These are phyloP conservation scores for Acrocalymma vagum DNA, from an alignment of 2,329 filamentous ascomycete genomes.

Conservation along the genomic window DNA sequence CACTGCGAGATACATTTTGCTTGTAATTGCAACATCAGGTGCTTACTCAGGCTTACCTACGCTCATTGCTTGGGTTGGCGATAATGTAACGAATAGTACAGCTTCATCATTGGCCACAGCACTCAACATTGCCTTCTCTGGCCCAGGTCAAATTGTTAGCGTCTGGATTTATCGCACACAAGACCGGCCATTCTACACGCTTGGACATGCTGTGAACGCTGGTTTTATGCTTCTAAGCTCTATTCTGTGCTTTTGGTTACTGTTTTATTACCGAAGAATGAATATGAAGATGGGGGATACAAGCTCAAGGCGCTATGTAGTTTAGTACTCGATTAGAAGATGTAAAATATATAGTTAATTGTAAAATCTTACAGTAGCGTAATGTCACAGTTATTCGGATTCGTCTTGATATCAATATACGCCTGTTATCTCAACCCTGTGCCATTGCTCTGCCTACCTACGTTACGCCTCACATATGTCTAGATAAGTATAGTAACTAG, in stretches of 20 bases:
- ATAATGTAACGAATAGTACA: constrained; percentile 4
- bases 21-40: constrained; percentile 9
- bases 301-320: constrained; percentile 1
- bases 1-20: constrained; percentile 3
- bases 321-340: too few relatives aligned
- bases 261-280: constrained; percentile 1
- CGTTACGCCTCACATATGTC: too few relatives aligned
- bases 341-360: too few relatives aligned
- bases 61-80: constrained; percentile 6
- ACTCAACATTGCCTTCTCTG: constrained; percentile 9
- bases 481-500: too few relatives aligned
- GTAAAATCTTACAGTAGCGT: too few relatives aligned
- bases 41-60: constrained; percentile 5
- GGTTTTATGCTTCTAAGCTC: constrained; percentile 1
- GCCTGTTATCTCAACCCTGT: too few relatives aligned
- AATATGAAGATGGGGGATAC: constrained; percentile 2
- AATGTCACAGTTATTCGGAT: too few relatives aligned
- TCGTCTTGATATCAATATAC: too few relatives aligned
- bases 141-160: constrained; percentile 7
- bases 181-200: constrained; percentile 5
- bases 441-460: too few relatives aligned
- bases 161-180: constrained; percentile 5
- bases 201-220: constrained; percentile 6
- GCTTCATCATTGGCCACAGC: constrained; percentile 1
- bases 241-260: not conserved